Percentiles rank a stretch among this genome's conserved stretches.
phyloP scores from a whole-genome alignment of 148 eudicot species.

The Chenopodium album region DNA sequence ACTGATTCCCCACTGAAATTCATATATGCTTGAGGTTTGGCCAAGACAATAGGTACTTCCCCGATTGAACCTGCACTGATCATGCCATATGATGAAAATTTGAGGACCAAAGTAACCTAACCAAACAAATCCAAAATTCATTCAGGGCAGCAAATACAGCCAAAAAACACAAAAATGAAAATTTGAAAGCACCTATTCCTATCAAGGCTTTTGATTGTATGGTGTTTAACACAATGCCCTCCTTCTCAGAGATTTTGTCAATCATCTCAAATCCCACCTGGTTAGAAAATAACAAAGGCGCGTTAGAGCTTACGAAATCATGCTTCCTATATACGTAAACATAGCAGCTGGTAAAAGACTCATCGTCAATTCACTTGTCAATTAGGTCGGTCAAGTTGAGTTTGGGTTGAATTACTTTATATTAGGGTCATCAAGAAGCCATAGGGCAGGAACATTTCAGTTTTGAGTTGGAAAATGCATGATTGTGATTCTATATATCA shows the following conservation, averaged over 20 bases:
- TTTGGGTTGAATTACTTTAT: not conserved
- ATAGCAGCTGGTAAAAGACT: not conserved
- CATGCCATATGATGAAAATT: slow-evolving; percentile 28
- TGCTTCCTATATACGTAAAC: not conserved
- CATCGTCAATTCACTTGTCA: not conserved
- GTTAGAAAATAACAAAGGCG: slow-evolving; percentile 12
- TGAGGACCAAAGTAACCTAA: slow-evolving; percentile 9
- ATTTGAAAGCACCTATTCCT: slow-evolving; percentile 66
- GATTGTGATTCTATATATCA: not conserved
- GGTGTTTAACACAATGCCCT: slow-evolving; percentile 81
- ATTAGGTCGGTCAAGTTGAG: not conserved
- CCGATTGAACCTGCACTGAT: slow-evolving; percentile 91
- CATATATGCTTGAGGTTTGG: slow-evolving; percentile 95
- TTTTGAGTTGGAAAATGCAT: not conserved
- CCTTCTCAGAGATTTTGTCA: slow-evolving; percentile 65
- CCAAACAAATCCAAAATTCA: not conserved
- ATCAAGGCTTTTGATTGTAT: slow-evolving; percentile 94
- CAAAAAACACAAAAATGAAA: not conserved
- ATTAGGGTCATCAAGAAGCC: not conserved
- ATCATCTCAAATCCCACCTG: slow-evolving; percentile 99
- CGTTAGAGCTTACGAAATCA: slow-evolving; percentile 5
- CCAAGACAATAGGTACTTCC: slow-evolving; percentile 77
- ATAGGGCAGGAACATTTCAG: not conserved
- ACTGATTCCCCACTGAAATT: slow-evolving; percentile 96
- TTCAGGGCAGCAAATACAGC: not conserved